Evolutionary conservation across 2,329 filamentous ascomycete genomes (phyloP).

Genomic region (Colletotrichum sp.): DNA sequence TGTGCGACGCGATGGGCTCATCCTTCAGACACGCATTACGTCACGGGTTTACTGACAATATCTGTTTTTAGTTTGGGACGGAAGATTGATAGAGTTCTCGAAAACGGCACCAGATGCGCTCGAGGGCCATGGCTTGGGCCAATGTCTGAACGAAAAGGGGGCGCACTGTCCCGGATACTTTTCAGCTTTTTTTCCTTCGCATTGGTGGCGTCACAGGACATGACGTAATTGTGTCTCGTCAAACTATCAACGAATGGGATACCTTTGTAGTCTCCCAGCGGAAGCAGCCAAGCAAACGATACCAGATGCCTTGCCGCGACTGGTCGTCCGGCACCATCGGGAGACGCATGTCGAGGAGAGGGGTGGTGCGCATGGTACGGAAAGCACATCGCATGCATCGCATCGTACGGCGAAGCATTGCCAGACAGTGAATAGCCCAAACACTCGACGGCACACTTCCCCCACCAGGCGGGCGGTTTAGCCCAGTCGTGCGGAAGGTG

Average conservation of each 20-base stretch:
- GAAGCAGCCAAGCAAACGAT: neutral
- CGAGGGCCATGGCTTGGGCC: neutral
- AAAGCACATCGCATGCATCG: neutral
- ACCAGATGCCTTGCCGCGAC: neutral
- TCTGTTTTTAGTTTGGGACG: conserved; percentile 13
- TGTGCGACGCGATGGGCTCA: neutral
- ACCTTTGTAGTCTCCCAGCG: neutral
- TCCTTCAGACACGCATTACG: conserved; percentile 3
- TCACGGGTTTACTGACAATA: neutral
- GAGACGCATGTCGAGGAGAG: neutral
- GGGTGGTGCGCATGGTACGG: neutral
- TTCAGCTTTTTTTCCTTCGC: neutral
- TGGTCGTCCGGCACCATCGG: conserved; percentile 4
- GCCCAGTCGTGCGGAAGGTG: neutral
- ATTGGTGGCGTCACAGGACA: conserved; percentile 12
- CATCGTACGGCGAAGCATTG: neutral
- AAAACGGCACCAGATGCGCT: conserved; percentile 2
- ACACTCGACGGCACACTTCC: neutral
- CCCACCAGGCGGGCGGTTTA: neutral
- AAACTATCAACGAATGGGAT: neutral
- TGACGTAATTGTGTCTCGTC: conserved; percentile 16
- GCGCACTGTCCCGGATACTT: conserved; percentile 6
- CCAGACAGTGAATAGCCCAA: neutral
- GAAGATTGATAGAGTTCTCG: conserved; percentile 16
- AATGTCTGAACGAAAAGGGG: neutral